phyloP scores from a whole-genome alignment of 306 rosid genomes.

The Cicer arietinum region DNA sequence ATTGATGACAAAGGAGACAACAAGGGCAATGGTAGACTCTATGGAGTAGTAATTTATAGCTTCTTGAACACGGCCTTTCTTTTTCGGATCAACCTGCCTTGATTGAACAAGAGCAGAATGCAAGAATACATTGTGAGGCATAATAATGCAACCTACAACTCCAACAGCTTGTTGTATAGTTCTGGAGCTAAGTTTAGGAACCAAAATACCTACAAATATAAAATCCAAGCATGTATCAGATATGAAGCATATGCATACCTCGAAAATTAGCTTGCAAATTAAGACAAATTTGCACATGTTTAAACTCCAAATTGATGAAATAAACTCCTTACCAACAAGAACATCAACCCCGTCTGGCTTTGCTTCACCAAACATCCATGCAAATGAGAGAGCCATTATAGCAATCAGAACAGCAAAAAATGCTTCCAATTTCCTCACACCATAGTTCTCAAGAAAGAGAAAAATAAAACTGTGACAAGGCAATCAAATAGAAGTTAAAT shows the following conservation, averaged over 20 bases:
- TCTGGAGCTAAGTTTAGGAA: slow-evolving; percentile 92
- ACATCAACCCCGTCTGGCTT: slow-evolving; percentile 84
- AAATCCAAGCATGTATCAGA: slow-evolving; percentile 32
- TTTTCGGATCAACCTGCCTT: slow-evolving; percentile 68
- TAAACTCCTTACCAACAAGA: slow-evolving; percentile 68
- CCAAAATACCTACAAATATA: slow-evolving; percentile 67
- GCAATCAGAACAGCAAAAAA: slow-evolving; percentile 92
- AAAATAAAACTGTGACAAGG: slow-evolving; percentile 76
- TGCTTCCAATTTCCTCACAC: slow-evolving; percentile 95
- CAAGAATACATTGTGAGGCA: slow-evolving; percentile 96
- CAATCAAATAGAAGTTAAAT: slow-evolving; percentile 33
- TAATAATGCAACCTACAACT: slow-evolving; percentile 93
- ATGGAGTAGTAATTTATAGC: slow-evolving; percentile 90
- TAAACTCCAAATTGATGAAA: slow-evolving; percentile 21
- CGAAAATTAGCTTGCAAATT: background rate
- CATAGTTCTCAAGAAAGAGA: slow-evolving; percentile 93
- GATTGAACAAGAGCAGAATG: slow-evolving; percentile 99
- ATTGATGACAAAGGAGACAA: slow-evolving; percentile 77
- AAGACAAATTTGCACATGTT: slow-evolving; percentile 11
- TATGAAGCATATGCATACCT: slow-evolving; percentile 11
- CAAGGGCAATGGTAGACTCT: slow-evolving; percentile 85
- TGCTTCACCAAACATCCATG: slow-evolving; percentile 98
- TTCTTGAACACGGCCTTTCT: slow-evolving; percentile 84
- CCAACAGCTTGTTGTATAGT: slow-evolving; percentile 95
- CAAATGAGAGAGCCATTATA: slow-evolving; percentile 87